Base-by-base conservation (phyloP, 495 filamentous ascomycete species). In the Penicillium subrubescens region DNA sequence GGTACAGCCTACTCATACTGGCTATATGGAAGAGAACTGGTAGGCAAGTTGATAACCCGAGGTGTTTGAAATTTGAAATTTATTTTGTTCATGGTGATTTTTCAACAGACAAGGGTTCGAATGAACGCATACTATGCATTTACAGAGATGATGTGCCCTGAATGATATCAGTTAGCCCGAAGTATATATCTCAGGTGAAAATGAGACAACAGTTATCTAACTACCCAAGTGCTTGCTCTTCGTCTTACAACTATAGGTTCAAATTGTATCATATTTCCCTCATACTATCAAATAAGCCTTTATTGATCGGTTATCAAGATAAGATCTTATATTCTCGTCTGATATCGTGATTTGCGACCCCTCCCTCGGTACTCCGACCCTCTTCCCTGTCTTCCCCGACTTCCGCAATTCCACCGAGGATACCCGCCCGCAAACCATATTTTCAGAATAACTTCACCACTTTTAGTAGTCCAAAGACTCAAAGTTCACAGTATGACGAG, bases 371-470 rank as follows among this genome's bases (percentile, higher is more conserved):
- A 61, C 58, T 61, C 54, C 62, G 48, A 39, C 33, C 25, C 4
- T 27, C 25, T 27, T 27, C 25, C 31, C 25, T 43, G n/a, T 27
- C 25, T 48, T 12, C 35, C 50, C 37, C 39, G 60, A 65, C 25
- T 46, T 37, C 68, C 71, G 69, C 60, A 57, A 72, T 67, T 70
- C 44, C 65, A 61, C 67, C 69, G 71, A 73, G 61, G 53, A 71
- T 62, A 62, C 31, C 69, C 71, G 63, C 54, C 25, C 25, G 54
- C 31, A 59, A 44, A 31, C 31, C 25, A 57, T 27, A 4, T n/a
- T 56, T 37, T 6, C 29, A 56, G 33, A 29, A 35, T 27, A 31
- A 33, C 25, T 11, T 54, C 51, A 52, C 48, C 14, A 17, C 12
- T 29, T 17, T 29, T 27, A 23, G 6, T 15, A 1, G 21, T 5